Conservation (phyloP, 2,329 filamentous ascomycete genomes). For the Ophiognomonia clavigignenti-juglandacearum region DNA sequence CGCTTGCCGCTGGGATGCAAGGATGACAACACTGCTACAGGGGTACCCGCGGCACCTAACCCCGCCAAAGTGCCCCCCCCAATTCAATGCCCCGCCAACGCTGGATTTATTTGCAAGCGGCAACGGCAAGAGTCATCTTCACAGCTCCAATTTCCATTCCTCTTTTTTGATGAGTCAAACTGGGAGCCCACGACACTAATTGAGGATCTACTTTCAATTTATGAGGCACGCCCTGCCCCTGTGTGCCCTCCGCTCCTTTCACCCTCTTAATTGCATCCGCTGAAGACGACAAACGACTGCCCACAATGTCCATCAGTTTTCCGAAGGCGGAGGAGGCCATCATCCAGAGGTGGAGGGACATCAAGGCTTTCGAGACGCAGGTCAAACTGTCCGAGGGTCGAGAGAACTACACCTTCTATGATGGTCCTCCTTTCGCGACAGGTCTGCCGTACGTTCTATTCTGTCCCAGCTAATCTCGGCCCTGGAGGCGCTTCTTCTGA, state of each 20-base stretch:
- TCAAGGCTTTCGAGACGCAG: constrained; percentile 85
- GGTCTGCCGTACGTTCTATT: constrained; percentile 41
- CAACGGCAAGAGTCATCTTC: constrained; percentile 7
- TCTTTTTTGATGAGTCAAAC: constrained; percentile 12
- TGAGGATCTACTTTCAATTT: neutral
- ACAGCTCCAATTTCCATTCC: too few relatives aligned
- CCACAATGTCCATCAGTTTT: constrained; percentile 71
- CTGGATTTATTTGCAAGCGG: too few relatives aligned
- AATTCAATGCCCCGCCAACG: neutral
- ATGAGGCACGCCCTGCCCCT: neutral
- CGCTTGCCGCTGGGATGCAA: too few relatives aligned
- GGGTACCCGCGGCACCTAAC: too few relatives aligned
- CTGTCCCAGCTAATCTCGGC: too few relatives aligned
- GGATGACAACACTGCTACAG: too few relatives aligned
- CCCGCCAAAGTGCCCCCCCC: too few relatives aligned
- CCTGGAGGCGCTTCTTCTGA: neutral
- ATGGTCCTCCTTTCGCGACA: constrained; percentile 77
- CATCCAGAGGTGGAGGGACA: constrained; percentile 83
- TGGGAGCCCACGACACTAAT: neutral
- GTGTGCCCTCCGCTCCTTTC: neutral
- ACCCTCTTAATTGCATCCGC: neutral
- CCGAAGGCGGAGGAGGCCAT: constrained; percentile 84
- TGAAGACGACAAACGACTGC: constrained; percentile 10
- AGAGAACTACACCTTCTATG: constrained; percentile 90
- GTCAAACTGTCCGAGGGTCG: constrained; percentile 77